Conservation (phyloP, 164 flowering plant species). For the Magnolia changhungtana region DNA sequence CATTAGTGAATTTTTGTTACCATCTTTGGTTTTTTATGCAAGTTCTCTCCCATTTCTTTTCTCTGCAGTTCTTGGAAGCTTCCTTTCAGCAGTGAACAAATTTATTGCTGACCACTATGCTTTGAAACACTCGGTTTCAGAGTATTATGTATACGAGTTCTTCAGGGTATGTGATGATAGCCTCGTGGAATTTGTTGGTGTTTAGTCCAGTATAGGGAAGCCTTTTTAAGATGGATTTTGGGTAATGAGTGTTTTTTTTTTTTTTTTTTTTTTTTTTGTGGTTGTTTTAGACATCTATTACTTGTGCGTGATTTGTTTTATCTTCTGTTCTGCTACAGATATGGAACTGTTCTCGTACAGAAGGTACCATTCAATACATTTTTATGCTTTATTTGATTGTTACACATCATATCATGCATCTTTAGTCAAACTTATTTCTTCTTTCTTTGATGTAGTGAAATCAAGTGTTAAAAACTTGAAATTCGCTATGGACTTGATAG, state of each 20-base stretch:
- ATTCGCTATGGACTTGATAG: too few relatives aligned
- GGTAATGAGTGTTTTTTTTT: too few relatives aligned
- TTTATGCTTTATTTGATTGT: neutral
- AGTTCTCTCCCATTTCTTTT: constrained; percentile 1
- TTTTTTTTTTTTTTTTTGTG: too few relatives aligned
- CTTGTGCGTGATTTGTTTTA: constrained; percentile 14
- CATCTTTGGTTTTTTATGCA: neutral
- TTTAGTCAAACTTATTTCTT: neutral
- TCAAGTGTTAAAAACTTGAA: neutral
- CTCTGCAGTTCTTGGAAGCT: constrained; percentile 77
- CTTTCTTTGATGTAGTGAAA: neutral
- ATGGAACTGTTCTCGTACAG: constrained; percentile 81
- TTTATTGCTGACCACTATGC: constrained; percentile 85
- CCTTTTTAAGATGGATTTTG: neutral
- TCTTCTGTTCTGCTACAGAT: constrained; percentile 49
- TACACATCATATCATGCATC: neutral
- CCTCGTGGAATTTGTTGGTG: neutral
- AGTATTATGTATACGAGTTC: constrained; percentile 89
- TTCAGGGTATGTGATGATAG: constrained; percentile 49
- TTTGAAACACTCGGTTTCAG: constrained; percentile 64
- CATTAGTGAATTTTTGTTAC: neutral
- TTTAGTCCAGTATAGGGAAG: neutral
- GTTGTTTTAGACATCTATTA: neutral
- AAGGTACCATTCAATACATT: constrained; percentile 43
- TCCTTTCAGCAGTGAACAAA: constrained; percentile 76